These are phyloP conservation scores for Penicillium diatomitis DNA, from an alignment of 495 filamentous ascomycete genomes.

Conservation along the genomic window DNA sequence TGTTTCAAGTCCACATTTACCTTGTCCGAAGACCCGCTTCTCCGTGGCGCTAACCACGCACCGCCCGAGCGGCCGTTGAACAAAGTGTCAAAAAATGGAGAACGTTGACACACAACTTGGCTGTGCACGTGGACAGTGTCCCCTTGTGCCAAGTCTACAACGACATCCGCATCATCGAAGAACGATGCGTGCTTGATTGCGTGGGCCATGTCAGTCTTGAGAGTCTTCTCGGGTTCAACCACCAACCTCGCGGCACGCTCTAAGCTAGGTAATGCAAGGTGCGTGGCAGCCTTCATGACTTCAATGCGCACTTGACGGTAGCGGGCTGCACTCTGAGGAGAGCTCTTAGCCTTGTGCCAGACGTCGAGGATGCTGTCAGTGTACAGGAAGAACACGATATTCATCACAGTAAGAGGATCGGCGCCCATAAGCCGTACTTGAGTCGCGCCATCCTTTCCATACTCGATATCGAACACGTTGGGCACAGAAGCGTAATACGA, in stretches of 20 bases:
- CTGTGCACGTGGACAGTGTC: constrained; percentile 62
- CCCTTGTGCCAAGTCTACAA: constrained; percentile 61
- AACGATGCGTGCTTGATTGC: constrained; percentile 60
- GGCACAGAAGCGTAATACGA: constrained; percentile 35
- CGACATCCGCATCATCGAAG: constrained; percentile 64
- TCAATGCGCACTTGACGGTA: constrained; percentile 74
- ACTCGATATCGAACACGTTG: constrained; percentile 53
- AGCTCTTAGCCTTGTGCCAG: constrained; percentile 65
- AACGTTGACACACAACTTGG: constrained; percentile 67
- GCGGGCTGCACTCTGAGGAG: constrained; percentile 50
- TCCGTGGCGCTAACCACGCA: constrained; percentile 67
- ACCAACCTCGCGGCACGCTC: constrained; percentile 71
- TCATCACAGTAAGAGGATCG: constrained; percentile 68
- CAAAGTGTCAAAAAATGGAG: constrained; percentile 84
- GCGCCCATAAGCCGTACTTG: constrained; percentile 54
- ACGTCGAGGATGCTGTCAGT: constrained; percentile 71
- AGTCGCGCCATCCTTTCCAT: constrained; percentile 37
- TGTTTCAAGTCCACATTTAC: constrained; percentile 78
- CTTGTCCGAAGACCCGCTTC: constrained; percentile 38
- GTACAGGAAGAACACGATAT: constrained; percentile 73
- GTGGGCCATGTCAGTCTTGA: constrained; percentile 57
- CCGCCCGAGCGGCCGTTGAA: constrained; percentile 80
- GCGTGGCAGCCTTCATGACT: constrained; percentile 66
- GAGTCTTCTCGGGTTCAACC: constrained; percentile 48
- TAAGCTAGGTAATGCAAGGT: constrained; percentile 55